A percentile compares a stretch with the other conserved stretches of the same genome.
Evolutionary conservation across 176 grass and related monocot species (phyloP).

Genomic region (Urochloa ruziziensis): DNA sequence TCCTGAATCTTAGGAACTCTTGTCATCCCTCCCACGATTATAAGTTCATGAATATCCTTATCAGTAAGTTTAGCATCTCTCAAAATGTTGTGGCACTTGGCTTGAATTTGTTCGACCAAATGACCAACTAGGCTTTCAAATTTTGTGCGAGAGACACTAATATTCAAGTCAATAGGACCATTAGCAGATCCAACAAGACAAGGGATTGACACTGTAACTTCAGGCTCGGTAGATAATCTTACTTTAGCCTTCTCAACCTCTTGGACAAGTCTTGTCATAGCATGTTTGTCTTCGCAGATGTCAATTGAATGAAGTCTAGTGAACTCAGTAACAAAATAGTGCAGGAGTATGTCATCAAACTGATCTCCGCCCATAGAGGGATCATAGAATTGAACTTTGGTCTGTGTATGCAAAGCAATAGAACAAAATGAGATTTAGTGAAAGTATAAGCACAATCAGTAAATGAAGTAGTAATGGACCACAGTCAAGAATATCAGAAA

Average conservation of each 20-base stretch:
- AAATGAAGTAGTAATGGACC: too few species aligned
- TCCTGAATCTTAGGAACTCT: background rate
- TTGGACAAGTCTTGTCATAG: background rate
- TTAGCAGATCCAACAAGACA: background rate
- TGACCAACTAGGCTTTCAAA: background rate
- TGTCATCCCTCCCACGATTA: background rate
- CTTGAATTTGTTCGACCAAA: background rate
- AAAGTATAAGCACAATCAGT: too few species aligned
- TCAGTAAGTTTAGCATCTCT: background rate
- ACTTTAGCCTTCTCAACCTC: background rate
- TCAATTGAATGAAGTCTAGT: background rate
- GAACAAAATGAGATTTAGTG: too few species aligned
- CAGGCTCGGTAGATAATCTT: background rate
- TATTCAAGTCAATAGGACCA: background rate
- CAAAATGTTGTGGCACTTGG: background rate
- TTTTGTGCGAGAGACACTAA: background rate
- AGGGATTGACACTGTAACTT: background rate
- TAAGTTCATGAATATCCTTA: constrained; percentile 8
- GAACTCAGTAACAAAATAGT: background rate
- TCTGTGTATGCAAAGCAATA: background rate
- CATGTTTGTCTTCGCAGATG: background rate
- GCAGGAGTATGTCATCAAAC: constrained; percentile 22
- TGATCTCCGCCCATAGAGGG: background rate
- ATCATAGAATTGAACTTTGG: background rate
- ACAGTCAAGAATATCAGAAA: background rate